A percentile compares a stretch with the other conserved stretches of the same genome.
phyloP scores from a whole-genome alignment of 2,329 filamentous ascomycete genomes.

The Sporothrix dimorphospora region DNA sequence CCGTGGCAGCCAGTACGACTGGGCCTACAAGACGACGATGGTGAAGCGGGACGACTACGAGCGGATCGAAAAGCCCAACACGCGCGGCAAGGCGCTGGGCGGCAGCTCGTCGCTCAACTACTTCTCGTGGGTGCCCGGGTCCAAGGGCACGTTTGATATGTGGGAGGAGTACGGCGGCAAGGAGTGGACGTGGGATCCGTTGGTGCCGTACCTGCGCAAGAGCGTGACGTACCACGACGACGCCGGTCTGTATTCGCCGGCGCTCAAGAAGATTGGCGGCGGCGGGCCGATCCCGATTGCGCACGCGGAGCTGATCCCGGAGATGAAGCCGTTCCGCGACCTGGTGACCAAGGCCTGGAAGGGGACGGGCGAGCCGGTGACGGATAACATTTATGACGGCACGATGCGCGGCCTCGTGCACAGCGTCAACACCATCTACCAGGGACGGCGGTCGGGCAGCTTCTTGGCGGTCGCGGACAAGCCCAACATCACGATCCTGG shows the following conservation, averaged over 20 bases:
- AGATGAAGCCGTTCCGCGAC: slow-evolving; percentile 55
- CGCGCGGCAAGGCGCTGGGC: slow-evolving; percentile 61
- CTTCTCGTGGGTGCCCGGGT: slow-evolving; percentile 65
- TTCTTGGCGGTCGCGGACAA: slow-evolving; percentile 56
- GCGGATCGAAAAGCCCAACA: slow-evolving; percentile 65
- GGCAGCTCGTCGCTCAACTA: slow-evolving; percentile 64
- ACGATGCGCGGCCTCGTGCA: slow-evolving; percentile 57
- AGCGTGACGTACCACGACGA: slow-evolving; percentile 64
- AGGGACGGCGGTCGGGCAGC: slow-evolving; percentile 56
- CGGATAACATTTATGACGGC: slow-evolving; percentile 60
- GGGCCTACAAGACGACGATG: slow-evolving; percentile 64
- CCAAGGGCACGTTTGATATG: slow-evolving; percentile 63
- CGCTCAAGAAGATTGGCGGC: slow-evolving; percentile 55
- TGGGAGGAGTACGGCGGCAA: slow-evolving; percentile 74
- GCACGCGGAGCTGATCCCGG: slow-evolving; percentile 57
- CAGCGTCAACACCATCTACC: slow-evolving; percentile 60
- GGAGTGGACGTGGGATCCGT: slow-evolving; percentile 61
- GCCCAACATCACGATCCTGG: slow-evolving; percentile 57
- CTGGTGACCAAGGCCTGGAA: slow-evolving; percentile 56
- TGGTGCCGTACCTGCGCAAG: slow-evolving; percentile 57
- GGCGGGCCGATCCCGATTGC: slow-evolving; percentile 58
- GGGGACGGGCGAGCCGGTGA: slow-evolving; percentile 53
- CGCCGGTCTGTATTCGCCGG: slow-evolving; percentile 46
- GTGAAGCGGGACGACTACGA: slow-evolving; percentile 62
- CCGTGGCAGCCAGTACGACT: slow-evolving; percentile 60